These are phyloP conservation scores for Rusavskia elegans DNA, from an alignment of 495 filamentous ascomycete genomes.

Conservation along the genomic window DNA sequence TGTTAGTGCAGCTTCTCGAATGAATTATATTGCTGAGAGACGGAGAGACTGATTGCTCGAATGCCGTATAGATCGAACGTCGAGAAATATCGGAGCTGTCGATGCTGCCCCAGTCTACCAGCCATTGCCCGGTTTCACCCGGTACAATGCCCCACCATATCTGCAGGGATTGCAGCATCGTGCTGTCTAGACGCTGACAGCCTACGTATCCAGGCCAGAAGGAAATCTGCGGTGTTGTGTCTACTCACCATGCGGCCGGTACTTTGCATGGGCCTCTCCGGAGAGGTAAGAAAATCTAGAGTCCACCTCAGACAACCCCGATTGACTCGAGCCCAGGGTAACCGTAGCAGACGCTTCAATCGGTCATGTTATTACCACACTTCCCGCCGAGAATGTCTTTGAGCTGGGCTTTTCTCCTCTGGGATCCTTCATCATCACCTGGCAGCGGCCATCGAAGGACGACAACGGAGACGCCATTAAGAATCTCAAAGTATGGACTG, in stretches of 20 bases:
- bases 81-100: constrained; percentile 87
- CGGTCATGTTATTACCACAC: constrained; percentile 58
- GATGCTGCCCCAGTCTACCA: constrained; percentile 82
- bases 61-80: constrained; percentile 53
- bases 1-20: constrained; percentile 34
- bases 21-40: neutral
- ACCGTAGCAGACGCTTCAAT: constrained; percentile 66
- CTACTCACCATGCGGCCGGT: constrained; percentile 89
- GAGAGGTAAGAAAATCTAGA: constrained; percentile 40
- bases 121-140: constrained; percentile 64
- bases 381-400: constrained; percentile 69
- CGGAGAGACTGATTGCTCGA: neutral
- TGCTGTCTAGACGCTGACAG: constrained; percentile 2
- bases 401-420: constrained; percentile 87
- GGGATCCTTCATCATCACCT: constrained; percentile 86
- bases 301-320: neutral
- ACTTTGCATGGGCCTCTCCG: constrained; percentile 85
- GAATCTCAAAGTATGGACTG: constrained; percentile 94
- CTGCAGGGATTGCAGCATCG: too few species aligned
- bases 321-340: constrained; percentile 34
- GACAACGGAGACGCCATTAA: constrained; percentile 82
- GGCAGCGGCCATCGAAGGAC: constrained; percentile 87
- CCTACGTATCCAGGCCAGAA: constrained; percentile 47
- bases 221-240: constrained; percentile 85
- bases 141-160: constrained; percentile 23